Base-by-base conservation (phyloP, 495 filamentous ascomycete species). In the Penicillium steckii region DNA sequence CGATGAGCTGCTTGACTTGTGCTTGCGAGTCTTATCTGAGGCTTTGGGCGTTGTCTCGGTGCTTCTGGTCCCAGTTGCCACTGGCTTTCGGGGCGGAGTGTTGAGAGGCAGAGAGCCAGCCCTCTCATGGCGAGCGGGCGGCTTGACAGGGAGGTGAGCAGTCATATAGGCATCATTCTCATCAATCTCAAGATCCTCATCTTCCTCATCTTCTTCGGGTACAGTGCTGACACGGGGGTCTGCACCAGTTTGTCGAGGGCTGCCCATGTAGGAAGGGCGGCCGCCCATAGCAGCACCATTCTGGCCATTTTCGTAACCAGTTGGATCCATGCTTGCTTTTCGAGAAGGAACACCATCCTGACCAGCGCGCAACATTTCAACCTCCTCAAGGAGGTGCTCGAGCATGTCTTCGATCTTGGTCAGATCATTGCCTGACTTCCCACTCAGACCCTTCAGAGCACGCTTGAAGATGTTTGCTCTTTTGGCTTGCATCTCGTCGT, bases 391-490 rank as follows among this genome's bases (percentile, higher is more conserved):
- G 26, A 99, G 77, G 64, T 94, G 90, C 52, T 89, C 87, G 35
- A 99, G 79, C 91, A 99, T 95, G 23, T 88, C 89, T 72, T 99
- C 95, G 58, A 99, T 95, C 67, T 88, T 90, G 48, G 83, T 75
- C 17, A 99, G 78, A 59, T 99, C 94, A 59, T 89, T 95, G 12
- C 85, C 80, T 37, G 89, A 92, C 69, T 90, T 93, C 57, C 88
- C 79, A 56, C 89, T 87, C 32, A 99, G 73, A 3, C 93, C 91
- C 63, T 92, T 90, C 21, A 99, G 75, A 10, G 95, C 95, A 53
- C 94, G 87, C 59, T 87, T 87, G 69, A 97, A 94, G 18, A 99
- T 80, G 69, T 88, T 95, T 65, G 86, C 85, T 59, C 88, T 88
- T 82, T 96, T 96, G 35, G 80, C 75, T 27, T 84, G 84, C 38